Base-by-base conservation (phyloP, 352 stramenopile species). In the Globisporangium apiculatum region DNA sequence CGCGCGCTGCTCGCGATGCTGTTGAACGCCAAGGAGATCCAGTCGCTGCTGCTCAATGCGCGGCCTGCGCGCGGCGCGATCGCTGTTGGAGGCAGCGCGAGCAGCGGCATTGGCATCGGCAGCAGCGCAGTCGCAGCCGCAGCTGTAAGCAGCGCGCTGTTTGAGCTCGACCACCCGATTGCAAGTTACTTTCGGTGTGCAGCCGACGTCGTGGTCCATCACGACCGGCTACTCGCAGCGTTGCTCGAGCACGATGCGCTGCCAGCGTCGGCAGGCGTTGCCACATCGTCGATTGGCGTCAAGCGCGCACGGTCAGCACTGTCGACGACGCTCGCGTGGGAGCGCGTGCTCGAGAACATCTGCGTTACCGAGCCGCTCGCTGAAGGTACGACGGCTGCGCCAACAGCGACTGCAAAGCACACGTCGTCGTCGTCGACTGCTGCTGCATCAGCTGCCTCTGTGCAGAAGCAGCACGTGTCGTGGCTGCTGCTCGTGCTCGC, bases 131-230 rank as follows among this genome's bases (percentile, higher is more conserved):
- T 8, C 11, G 40, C 11, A 38, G 42, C 9, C 42, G 45, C 15
- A 42, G 48, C n/a, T 42, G 43, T n/a, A 11, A 54, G 12, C 50
- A 45, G 15, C 31, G 35, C 50, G 7, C 49, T 75, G 4, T 48
- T 67, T 12, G 70, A 78, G 24, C 72, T 82, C 7, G 75, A 86
- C 36, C 64, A 83, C 42, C 69, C 66, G 43, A 67, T 71, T 18
- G 58, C 73, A 53, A 67, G 66, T 12, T 67, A 80, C 55, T 75
- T 86, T 38, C 58, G 64, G n/a, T 85, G 76, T 51, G 61, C 60
- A 15, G 76, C 78, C 36, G 78, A 88, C 14, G 68, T 85, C 5
- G 67, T 83, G 7, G 76, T 73, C 37, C 71, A 80, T n/a, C 74
- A 88, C 31, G 78, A 88, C 45, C 61, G 54, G 35, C 65, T 86